Evolutionary conservation across 176 grass and related monocot species (phyloP).

Genomic region (Guadua angustifolia): DNA sequence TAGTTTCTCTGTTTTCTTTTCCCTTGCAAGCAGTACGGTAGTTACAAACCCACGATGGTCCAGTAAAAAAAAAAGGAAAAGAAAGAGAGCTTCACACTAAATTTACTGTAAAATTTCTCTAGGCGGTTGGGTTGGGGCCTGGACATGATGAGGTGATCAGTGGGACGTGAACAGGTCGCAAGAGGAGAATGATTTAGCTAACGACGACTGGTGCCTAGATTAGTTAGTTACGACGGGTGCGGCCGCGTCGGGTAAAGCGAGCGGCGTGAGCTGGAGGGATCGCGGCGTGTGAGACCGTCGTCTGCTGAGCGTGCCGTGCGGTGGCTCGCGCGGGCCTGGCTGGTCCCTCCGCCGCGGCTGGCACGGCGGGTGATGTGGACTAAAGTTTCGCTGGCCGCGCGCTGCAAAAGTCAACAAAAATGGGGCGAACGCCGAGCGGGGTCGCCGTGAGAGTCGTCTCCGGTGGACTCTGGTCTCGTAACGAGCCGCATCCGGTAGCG

Average conservation of each 20-base stretch:
- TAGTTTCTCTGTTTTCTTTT: too few relatives aligned
- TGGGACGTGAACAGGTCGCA: slow-evolving; percentile 11
- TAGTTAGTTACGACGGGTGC: neutral
- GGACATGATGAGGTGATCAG: slow-evolving; percentile 28
- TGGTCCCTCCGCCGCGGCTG: neutral
- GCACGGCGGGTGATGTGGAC: neutral
- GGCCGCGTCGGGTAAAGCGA: neutral
- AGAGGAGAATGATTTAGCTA: neutral
- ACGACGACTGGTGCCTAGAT: neutral
- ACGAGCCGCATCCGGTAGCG: neutral
- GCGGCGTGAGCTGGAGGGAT: neutral
- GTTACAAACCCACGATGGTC: neutral
- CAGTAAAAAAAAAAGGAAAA: slow-evolving; percentile 13
- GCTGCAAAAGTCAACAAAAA: neutral
- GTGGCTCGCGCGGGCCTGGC: too few relatives aligned
- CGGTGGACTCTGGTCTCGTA: neutral
- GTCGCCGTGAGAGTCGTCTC: slow-evolving; percentile 21
- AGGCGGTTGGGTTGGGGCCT: slow-evolving; percentile 12
- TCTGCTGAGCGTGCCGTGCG: too few relatives aligned
- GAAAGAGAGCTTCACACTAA: neutral
- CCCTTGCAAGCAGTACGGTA: too few relatives aligned
- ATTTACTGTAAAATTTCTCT: too few relatives aligned
- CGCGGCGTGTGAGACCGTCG: too few relatives aligned
- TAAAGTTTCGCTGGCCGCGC: neutral
- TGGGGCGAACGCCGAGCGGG: too few relatives aligned